Evolutionary conservation across 306 rosid genomes (phyloP), one percentile per base, ranked within the genome.

Genomic region (Vicia faba): DNA sequence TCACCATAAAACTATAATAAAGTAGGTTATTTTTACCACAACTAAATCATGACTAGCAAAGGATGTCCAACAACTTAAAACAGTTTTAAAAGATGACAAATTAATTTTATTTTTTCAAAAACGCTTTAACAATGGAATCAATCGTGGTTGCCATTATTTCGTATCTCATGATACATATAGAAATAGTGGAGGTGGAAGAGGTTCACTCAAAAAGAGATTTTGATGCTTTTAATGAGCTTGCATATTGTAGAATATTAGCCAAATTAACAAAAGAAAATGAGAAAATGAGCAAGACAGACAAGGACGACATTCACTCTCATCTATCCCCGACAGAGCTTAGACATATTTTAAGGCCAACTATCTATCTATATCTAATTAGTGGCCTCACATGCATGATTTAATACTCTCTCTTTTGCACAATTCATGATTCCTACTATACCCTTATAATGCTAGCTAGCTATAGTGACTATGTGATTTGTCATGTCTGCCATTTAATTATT

Each of bases 321-420:
- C 79, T 61, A 68, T 72, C 73, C 78, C 78, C 67, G 84, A 81
- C 81, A 81, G 14, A 54, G 55, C 54, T 15, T 41, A 72, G 84
- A 81, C 84, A 81, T 69, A 63, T 72, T 72, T 63, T 76, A 64
- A 53, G 76, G 81, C 84, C 81, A 80, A 72, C 73, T 72, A 68
- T 76, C 73, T 20, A 51, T 20, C 58, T 38, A 62, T 72, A 63
- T 75, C 84, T 81, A 80, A 75, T 58, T 26, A 59, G 59, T 73
- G 71, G 84, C 55, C 80, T 75, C 75, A 70, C 76, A 71, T 66
- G 63, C 65, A 80, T 80, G 63, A 66, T 75, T 75, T 61, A 71
- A 53, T 65, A 56, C 66, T 63, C 50, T 19, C 29, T 39, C 50
- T 44, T 58, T 74, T 64, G 20, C 68, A 50, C 70, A 74, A 38